Base-by-base conservation (phyloP, 768 basidiomycete genomes). In the Pleurotus ostreatus region DNA sequence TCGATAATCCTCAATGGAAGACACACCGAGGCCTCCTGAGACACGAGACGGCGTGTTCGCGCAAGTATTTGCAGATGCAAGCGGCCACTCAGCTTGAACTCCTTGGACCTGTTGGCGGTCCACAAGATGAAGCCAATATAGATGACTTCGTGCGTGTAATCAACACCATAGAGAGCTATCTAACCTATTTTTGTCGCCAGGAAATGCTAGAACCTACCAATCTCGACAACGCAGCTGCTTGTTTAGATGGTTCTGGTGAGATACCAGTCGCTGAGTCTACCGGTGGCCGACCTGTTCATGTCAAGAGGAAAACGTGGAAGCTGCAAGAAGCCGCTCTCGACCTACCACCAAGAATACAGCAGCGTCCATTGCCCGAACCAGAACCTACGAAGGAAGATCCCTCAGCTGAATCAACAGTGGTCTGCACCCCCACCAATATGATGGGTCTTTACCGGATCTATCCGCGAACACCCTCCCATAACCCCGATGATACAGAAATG, bases 401-500 rank as follows among this genome's bases (percentile, higher is more conserved):
- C 18, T 23, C n/a, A 12, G 18, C 46, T 15, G 15, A 20, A 7
- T 26, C 26, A 26, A 20, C 20, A 18, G 15, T 18, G 20, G 26
- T 64, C 43, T 58, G 49, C 4, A 52, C 55, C 30, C 20, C 25
- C 11, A 48, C 55, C 18, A 46, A 55, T 49, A 26, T 6, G 3
- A 34, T 55, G 25, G 30, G 55, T 22, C 30, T 57, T 37, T 57
- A 51, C 37, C 55, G 49, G 11, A 34, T 47, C 7, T 57, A 57
- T 39, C 30, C 18, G 3, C 16, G 25, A 13, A 13, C 22, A 15
- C 55, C 46, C 13, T 20, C 55, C 7, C 43, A 54, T 51, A 43
- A 49, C 12, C 55, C 55, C 26, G 46, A 57, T 16, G 25, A 52
- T 16, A 1, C 70, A 68, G 68, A 63, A 44, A 5, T 57, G 56